These are phyloP conservation scores for Hebeloma cylindrosporum DNA, from an alignment of 768 basidiomycete genomes.

Conservation along the genomic window DNA sequence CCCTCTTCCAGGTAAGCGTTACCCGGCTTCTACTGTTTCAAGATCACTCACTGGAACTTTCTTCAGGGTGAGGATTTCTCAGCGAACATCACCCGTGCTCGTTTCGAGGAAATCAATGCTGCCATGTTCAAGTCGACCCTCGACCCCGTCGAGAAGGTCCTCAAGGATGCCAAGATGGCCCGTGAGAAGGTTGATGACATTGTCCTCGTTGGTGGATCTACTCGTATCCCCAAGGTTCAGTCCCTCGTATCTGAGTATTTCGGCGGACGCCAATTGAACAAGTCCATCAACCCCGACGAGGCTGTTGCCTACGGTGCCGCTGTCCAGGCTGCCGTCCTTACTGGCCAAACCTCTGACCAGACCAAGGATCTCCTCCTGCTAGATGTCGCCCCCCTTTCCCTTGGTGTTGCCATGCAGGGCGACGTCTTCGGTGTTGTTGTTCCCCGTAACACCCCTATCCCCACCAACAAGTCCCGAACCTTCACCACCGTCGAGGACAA, in stretches of 20 bases:
- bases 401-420: slow-evolving; percentile 99
- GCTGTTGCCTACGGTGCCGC: slow-evolving; percentile 99
- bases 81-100: slow-evolving; percentile 97
- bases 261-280: slow-evolving; percentile 96
- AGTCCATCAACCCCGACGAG: slow-evolving; percentile 99
- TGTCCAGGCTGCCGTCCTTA: slow-evolving; percentile 98
- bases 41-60: not conserved
- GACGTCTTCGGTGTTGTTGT: slow-evolving; percentile 99
- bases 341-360: slow-evolving; percentile 98
- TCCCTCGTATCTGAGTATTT: slow-evolving; percentile 98
- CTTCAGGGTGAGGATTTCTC: slow-evolving; percentile 93
- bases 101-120: slow-evolving; percentile 99
- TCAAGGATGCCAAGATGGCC: slow-evolving; percentile 98
- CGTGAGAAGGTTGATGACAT: slow-evolving; percentile 98
- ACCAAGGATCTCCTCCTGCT: slow-evolving; percentile 98
- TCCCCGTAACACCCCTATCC: slow-evolving; percentile 99
- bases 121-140: slow-evolving; percentile 93
- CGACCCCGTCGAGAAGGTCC: slow-evolving; percentile 97
- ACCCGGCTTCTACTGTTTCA: not conserved
- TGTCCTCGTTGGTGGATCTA: slow-evolving; percentile 99
- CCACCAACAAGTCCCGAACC: slow-evolving; percentile 97
- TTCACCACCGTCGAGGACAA: slow-evolving; percentile 99
- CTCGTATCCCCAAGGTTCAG: slow-evolving; percentile 99
- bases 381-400: slow-evolving; percentile 96
- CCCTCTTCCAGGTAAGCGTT: slow-evolving; percentile 79